Conservation (phyloP, 2,329 filamentous ascomycete genomes). For the Xylaria digitata region DNA sequence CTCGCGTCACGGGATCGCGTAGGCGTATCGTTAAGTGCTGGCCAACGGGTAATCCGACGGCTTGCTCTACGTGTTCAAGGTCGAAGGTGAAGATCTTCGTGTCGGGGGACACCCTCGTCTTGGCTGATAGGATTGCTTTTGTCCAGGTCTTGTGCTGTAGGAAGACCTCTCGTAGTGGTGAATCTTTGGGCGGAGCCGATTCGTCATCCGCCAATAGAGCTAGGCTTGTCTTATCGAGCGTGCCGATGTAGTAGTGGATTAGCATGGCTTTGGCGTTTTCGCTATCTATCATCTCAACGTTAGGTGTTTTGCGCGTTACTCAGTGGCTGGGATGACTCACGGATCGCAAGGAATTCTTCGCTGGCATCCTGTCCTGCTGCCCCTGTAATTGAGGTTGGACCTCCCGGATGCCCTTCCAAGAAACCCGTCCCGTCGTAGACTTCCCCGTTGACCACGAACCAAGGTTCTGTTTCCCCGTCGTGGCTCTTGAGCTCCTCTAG, state of each 20-base stretch:
- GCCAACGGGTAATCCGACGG: conserved; percentile 81
- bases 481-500: conserved; percentile 79
- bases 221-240: conserved; percentile 71
- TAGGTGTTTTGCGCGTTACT: neutral
- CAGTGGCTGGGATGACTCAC: conserved; percentile 64
- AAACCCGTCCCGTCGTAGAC: conserved; percentile 89
- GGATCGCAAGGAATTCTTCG: conserved; percentile 92
- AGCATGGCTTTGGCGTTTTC: conserved; percentile 95
- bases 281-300: conserved; percentile 69
- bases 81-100: conserved; percentile 84
- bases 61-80: conserved; percentile 76
- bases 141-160: conserved; percentile 78
- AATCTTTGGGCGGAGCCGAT: conserved; percentile 49
- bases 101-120: conserved; percentile 78
- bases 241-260: conserved; percentile 84
- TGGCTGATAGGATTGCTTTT: conserved; percentile 75
- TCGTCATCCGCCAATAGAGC: conserved; percentile 62
- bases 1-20: conserved; percentile 74
- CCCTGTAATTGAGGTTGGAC: conserved; percentile 83
- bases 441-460: conserved; percentile 90
- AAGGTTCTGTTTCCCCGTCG: conserved; percentile 72
- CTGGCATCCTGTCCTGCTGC: conserved; percentile 85
- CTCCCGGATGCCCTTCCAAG: conserved; percentile 84
- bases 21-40: conserved; percentile 90
- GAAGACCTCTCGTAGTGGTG: conserved; percentile 69